Evolutionary conservation across 2,329 filamentous ascomycete species (phyloP), one percentile per base, ranked within the genome.

Genomic region (Ceratocystis cubensis): DNA sequence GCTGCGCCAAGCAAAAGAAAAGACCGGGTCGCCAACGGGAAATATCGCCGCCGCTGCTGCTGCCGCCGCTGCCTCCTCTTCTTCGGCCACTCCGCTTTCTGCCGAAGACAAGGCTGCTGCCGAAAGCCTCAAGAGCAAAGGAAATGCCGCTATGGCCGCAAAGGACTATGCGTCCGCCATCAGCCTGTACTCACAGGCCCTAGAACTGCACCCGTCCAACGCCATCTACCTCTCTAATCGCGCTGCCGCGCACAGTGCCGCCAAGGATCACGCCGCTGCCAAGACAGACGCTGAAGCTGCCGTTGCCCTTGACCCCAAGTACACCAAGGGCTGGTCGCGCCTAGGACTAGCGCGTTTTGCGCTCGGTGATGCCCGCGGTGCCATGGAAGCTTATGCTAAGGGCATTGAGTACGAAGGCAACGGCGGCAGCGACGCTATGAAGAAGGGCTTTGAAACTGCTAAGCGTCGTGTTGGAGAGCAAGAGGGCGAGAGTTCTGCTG

Each of bases 151-250:
- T 68, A 97, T 99, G 92, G 88, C 90, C 67, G 84, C 88, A 75
- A 96, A 96, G 80, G 91, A 97, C 77, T 96, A 96, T 80, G 73
- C 81, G 59, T 73, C 79, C 53, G 94, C 94, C 69, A 91, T 97
- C 74, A 86, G 90, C 71, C 81, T 89, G 71, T 99, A 99, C 82
- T 90, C 89, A 30, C 82, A 93, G 76, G 94, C 94, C 3, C 85
- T 99, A 30, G 82, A 84, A 66, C 80, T 96, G 65, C 79, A 89
- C 71, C 91, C 94, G 1, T 80, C 84, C 70, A 97, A 99, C 79
- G 89, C 92, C 48, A 94, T 99, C 77, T 99, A 94, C 82, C 88
- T 99, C 50, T 96, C 91, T 70, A 99, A 99, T 84, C 91, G 94
- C 71, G 94, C 94, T 10, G 94, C 94, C 61, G 94, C 94, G 5